These are phyloP conservation scores for Wickerhamomyces xylosicus DNA, from an alignment of 805 yeast genomes.

Conservation along the genomic window DNA sequence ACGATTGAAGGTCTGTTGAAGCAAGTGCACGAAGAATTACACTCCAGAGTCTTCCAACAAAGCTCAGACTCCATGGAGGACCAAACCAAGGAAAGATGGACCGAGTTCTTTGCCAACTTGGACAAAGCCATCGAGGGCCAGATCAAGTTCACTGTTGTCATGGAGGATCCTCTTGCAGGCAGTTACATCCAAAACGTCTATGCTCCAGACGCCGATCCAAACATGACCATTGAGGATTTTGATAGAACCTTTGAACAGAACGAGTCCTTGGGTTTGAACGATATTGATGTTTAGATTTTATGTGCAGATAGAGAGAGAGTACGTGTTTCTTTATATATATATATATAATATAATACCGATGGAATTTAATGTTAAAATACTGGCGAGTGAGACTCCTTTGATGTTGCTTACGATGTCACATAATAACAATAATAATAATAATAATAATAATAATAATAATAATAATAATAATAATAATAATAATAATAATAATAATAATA, in stretches of 20 bases:
- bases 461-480: no score
- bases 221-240: constrained; percentile 83
- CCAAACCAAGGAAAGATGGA: constrained; percentile 75
- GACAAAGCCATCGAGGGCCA: constrained; percentile 77
- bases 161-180: constrained; percentile 94
- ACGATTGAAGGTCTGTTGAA: constrained; percentile 88
- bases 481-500: no score
- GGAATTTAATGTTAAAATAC: no score
- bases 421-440: no score
- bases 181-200: constrained; percentile 96
- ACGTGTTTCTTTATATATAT: no score
- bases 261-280: constrained; percentile 77
- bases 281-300: constrained; percentile 23
- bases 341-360: no score
- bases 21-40: constrained; percentile 86
- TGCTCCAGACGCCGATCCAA: constrained; percentile 97
- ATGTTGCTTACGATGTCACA: no score
- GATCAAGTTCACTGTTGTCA: constrained; percentile 67
- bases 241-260: constrained; percentile 86
- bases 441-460: no score
- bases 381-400: no score
- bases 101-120: constrained; percentile 58
- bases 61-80: constrained; percentile 89
- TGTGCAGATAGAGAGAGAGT: no score
- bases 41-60: constrained; percentile 71